These are phyloP conservation scores for Phytophthora pisi DNA, from an alignment of 352 stramenopile species.

Conservation along the genomic window DNA sequence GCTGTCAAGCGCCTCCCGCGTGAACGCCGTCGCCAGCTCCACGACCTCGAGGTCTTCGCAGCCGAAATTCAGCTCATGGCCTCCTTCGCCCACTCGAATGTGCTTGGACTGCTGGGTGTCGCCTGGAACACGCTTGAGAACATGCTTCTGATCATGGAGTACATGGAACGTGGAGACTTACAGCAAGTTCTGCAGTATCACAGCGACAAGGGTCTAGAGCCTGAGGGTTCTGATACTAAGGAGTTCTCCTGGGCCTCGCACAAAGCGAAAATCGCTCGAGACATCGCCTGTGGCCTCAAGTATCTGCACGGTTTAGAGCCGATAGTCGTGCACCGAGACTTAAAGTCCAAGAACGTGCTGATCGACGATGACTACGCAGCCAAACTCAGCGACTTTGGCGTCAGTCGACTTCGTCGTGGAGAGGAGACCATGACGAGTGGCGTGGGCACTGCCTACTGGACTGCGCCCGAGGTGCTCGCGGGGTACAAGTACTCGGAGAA, in stretches of 20 bases:
- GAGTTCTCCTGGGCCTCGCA: slow-evolving; percentile 26
- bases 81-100: slow-evolving; percentile 40
- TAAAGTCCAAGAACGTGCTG: slow-evolving; percentile 24
- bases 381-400: slow-evolving; percentile 19
- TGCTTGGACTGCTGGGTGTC: slow-evolving; percentile 44
- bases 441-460: slow-evolving; percentile 19
- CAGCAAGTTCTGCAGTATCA: slow-evolving; percentile 42
- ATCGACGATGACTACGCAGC: slow-evolving; percentile 6
- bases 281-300: slow-evolving; percentile 8
- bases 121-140: slow-evolving; percentile 50
- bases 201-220: slow-evolving; percentile 5
- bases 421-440: slow-evolving; percentile 21
- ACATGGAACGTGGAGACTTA: slow-evolving; percentile 50
- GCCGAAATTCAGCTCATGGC: slow-evolving; percentile 51
- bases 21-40: slow-evolving; percentile 16
- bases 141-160: slow-evolving; percentile 54
- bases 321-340: slow-evolving; percentile 16
- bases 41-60: slow-evolving; percentile 40
- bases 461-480: slow-evolving; percentile 14
- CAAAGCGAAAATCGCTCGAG: slow-evolving; percentile 18
- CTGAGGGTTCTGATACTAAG: neutral
- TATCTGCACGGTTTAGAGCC: slow-evolving; percentile 11
- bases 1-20: slow-evolving; percentile 53
- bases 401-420: slow-evolving; percentile 9
- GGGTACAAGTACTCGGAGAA: slow-evolving; percentile 19